Percentiles rank a stretch among this genome's conserved stretches.
These are phyloP conservation scores for Sclerotinia subarctica DNA, from an alignment of 2,329 filamentous ascomycete genomes.

Conservation along the genomic window DNA sequence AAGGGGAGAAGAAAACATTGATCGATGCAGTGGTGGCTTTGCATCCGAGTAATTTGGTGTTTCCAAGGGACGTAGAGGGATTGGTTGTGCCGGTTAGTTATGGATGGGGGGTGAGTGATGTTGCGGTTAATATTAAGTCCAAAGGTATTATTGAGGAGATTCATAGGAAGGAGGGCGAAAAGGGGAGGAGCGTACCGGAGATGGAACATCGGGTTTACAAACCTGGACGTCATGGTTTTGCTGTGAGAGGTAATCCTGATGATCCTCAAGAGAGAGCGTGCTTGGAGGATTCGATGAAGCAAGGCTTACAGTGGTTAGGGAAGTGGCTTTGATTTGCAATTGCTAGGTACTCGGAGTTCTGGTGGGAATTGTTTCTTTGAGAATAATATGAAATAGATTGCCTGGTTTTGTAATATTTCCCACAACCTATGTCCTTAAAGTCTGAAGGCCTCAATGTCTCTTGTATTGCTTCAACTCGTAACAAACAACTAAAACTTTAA, in stretches of 20 bases:
- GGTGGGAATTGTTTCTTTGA: background rate
- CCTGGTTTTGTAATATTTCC: background rate
- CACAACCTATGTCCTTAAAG: background rate
- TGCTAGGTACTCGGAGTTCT: background rate
- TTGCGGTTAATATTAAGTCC: slow-evolving; percentile 33
- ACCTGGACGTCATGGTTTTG: slow-evolving; percentile 40
- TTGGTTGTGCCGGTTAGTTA: slow-evolving; percentile 37
- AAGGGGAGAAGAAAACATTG: slow-evolving; percentile 29
- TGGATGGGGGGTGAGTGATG: slow-evolving; percentile 39
- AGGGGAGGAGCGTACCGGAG: slow-evolving; percentile 35
- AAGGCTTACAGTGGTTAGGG: slow-evolving; percentile 26
- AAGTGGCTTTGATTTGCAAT: slow-evolving; percentile 16
- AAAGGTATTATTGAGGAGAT: background rate
- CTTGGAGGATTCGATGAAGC: slow-evolving; percentile 40
- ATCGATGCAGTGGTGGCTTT: background rate
- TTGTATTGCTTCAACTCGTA: no score
- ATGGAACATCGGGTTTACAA: slow-evolving; percentile 39
- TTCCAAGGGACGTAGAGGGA: slow-evolving; percentile 40
- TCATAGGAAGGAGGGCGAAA: slow-evolving; percentile 29
- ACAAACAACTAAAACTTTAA: no score
- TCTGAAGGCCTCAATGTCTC: no score
- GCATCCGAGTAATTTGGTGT: slow-evolving; percentile 39
- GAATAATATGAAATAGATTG: background rate
- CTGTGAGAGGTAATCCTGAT: slow-evolving; percentile 41
- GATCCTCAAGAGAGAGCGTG: slow-evolving; percentile 39